A percentile compares a stretch with the other conserved stretches of the same genome.
Conservation (phyloP, 176 grass and related monocot species). For the Hyparrhenia diplandra region DNA sequence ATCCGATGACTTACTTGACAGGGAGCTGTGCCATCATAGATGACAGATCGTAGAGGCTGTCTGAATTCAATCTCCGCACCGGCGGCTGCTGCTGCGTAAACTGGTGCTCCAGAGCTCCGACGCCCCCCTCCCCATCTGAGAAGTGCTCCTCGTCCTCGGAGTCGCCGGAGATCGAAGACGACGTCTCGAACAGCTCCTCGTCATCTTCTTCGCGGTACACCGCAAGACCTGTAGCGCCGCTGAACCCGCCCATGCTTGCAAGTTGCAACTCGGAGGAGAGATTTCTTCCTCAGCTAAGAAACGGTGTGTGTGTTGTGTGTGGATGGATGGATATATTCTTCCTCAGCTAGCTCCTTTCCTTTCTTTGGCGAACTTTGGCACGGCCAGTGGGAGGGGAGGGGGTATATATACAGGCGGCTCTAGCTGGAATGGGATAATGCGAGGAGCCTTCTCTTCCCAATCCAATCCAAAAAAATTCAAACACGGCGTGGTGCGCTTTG, state of each 20-base stretch:
- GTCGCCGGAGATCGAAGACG: slow-evolving; percentile 54
- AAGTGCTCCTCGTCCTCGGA: slow-evolving; percentile 41
- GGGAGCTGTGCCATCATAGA: slow-evolving; percentile 60
- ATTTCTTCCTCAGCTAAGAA: not conserved
- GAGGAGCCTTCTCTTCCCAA: slow-evolving; percentile 16
- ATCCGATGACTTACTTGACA: slow-evolving; percentile 48
- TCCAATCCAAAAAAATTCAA: slow-evolving; percentile 2
- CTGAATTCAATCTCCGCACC: slow-evolving; percentile 30
- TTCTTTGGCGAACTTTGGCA: slow-evolving; percentile 26
- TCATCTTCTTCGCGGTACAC: slow-evolving; percentile 42
- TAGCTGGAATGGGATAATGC: slow-evolving; percentile 24
- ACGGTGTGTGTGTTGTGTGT: not conserved
- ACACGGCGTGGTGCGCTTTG: slow-evolving; percentile 34
- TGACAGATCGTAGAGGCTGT: slow-evolving; percentile 53
- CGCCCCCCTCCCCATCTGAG: slow-evolving; percentile 31
- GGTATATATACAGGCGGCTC: slow-evolving; percentile 19
- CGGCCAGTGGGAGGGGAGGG: not conserved
- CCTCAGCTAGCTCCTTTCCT: not conserved
- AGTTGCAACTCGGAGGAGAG: not conserved
- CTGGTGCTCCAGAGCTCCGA: slow-evolving; percentile 1
- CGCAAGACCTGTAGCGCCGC: slow-evolving; percentile 15
- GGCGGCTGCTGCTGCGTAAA: slow-evolving; percentile 12
- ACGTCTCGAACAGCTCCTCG: slow-evolving; percentile 54
- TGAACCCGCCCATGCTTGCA: slow-evolving; percentile 26
- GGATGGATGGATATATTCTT: slow-evolving; percentile 32